Evolutionary conservation across 192 early-diverging fungal species (phyloP).

Genomic region (Entomortierella lignicola): DNA sequence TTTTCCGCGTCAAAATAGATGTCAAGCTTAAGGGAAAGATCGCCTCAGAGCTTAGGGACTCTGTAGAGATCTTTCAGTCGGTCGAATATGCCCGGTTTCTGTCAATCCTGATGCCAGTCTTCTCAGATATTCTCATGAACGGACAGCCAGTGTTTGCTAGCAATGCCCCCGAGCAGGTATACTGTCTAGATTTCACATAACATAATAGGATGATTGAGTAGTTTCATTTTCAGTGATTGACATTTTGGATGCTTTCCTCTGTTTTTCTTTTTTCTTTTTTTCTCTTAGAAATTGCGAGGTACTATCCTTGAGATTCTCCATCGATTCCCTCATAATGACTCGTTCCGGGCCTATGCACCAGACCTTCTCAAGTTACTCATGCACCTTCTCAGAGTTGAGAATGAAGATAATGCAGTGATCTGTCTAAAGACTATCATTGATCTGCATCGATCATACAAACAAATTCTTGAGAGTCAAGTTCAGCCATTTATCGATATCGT

Average conservation of each 20-base stretch:
- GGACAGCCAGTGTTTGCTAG: slow-evolving; percentile 79
- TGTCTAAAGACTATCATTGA: slow-evolving; percentile 96
- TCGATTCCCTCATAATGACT: slow-evolving; percentile 90
- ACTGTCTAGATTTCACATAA: background rate
- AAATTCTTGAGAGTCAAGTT: slow-evolving; percentile 85
- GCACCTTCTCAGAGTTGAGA: slow-evolving; percentile 85
- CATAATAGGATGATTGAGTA: background rate
- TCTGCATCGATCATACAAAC: slow-evolving; percentile 89
- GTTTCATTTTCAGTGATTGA: too few relatives aligned
- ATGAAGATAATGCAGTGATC: slow-evolving; percentile 97
- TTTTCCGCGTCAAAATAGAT: slow-evolving; percentile 7
- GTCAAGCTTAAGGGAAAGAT: slow-evolving; percentile 80
- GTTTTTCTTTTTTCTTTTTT: too few relatives aligned
- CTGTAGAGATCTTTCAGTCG: slow-evolving; percentile 90
- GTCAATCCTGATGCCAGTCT: slow-evolving; percentile 83
- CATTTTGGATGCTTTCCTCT: too few relatives aligned
- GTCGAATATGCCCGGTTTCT: slow-evolving; percentile 86
- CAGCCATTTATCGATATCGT: slow-evolving; percentile 93
- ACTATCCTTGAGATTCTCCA: slow-evolving; percentile 93
- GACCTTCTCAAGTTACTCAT: slow-evolving; percentile 83
- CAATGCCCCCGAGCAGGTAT: slow-evolving; percentile 80
- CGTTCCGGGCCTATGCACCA: slow-evolving; percentile 78
- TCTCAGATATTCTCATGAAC: slow-evolving; percentile 79
- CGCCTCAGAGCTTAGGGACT: slow-evolving; percentile 88
- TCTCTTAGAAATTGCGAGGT: slow-evolving; percentile 84